Conservation (phyloP, 2,329 filamentous ascomycete species). For the Pseudocercospora macadamiae region DNA sequence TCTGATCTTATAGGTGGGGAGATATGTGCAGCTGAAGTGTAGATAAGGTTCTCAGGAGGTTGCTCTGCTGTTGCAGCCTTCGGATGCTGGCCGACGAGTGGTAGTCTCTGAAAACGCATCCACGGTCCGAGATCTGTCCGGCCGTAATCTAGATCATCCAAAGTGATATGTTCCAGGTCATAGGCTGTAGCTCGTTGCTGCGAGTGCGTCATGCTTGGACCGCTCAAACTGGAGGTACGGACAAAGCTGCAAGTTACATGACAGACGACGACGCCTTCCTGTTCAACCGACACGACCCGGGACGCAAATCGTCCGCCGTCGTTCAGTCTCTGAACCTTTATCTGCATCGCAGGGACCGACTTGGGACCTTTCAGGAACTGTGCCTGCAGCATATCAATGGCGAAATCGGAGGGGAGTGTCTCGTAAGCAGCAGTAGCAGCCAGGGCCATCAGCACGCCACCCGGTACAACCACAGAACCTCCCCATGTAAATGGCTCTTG, state of each 20-base stretch:
- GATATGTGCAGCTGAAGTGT: slow-evolving; percentile 19
- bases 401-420: slow-evolving; percentile 16
- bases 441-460: slow-evolving; percentile 12
- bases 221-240: slow-evolving; percentile 13
- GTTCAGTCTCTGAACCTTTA: slow-evolving; percentile 16
- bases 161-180: slow-evolving; percentile 12
- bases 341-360: slow-evolving; percentile 1
- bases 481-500: slow-evolving; percentile 21
- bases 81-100: slow-evolving; percentile 3
- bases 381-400: slow-evolving; percentile 17
- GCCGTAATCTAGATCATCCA: slow-evolving; percentile 22
- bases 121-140: slow-evolving; percentile 16
- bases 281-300: slow-evolving; percentile 15
- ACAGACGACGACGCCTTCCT: slow-evolving; percentile 11
- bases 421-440: slow-evolving; percentile 20
- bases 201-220: slow-evolving; percentile 20
- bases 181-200: slow-evolving; percentile 10
- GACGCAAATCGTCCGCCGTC: slow-evolving; percentile 20
- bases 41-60: slow-evolving; percentile 11
- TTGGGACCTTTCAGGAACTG: slow-evolving; percentile 11
- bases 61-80: neutral
- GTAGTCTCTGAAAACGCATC: slow-evolving; percentile 23
- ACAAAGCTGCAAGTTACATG: slow-evolving; percentile 25
- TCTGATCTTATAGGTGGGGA: slow-evolving; percentile 9
- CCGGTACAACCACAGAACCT: slow-evolving; percentile 8